Evolutionary conservation across 164 flowering plant genomes (phyloP), one percentile per base, ranked within the genome.

Genomic region (Paratinospora sagittata): DNA sequence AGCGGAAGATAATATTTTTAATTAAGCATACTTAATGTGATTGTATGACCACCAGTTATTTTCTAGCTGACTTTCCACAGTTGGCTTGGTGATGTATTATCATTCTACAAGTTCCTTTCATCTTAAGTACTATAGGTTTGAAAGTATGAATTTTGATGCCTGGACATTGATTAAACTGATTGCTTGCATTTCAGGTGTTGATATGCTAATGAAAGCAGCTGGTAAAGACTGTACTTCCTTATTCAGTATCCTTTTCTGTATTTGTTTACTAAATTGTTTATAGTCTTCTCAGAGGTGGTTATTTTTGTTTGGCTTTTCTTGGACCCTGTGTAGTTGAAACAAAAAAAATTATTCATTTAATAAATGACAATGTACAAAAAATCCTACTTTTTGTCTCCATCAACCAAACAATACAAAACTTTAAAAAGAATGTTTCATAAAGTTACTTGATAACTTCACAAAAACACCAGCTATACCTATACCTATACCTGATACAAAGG

Each of bases 171-270:
- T n/a, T n/a, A n/a, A n/a, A n/a, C n/a, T n/a, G n/a, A n/a, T n/a
- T n/a, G n/a, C n/a, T n/a, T n/a, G n/a, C n/a, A n/a, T n/a, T n/a
- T n/a, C n/a, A n/a, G n/a, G n/a, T n/a, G n/a, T n/a, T n/a, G 99
- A 96, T 79, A 85, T 88, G 77, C 81, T 96, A 60, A 86, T 84
- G 98, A 93, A 93, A 84, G 99, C 87, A 1, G 96, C 93, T 37
- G 99, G 99, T 70, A 90, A 82, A 80, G 98, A 96, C 78, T 91
- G 95, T 79, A 96, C 99, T 27, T 78, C 90, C 23, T 75, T 93
- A 77, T 96, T 93, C 83, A 93, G 98, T 95, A 95, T 95, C 98
- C 97, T 94, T 86, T 60, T 17, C 64, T 63, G 13, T 26, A 12
- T 27, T 19, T 26, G 10, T 52, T 7, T 52, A 37, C 57, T 52